phyloP scores from a whole-genome alignment of 306 rosid genomes.

The Casuarina glauca region DNA sequence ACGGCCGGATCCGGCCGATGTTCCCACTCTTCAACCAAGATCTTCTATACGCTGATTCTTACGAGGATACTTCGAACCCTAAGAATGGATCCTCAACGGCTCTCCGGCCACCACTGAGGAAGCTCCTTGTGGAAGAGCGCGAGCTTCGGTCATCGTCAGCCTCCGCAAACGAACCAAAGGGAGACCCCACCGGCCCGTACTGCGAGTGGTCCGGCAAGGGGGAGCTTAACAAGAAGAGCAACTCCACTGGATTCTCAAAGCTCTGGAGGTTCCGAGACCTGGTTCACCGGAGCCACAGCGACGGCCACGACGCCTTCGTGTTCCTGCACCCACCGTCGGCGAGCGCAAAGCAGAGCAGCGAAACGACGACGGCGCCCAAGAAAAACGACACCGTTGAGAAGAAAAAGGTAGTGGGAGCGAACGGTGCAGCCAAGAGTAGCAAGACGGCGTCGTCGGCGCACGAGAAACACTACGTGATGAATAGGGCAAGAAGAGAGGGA shows the following conservation, averaged over 20 bases:
- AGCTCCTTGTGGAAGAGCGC: slow-evolving; percentile 46
- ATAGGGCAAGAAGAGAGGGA: slow-evolving; percentile 58
- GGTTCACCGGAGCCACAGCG: slow-evolving; percentile 72
- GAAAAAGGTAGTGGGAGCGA: background rate
- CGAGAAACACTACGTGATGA: slow-evolving; percentile 64
- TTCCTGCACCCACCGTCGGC: slow-evolving; percentile 42
- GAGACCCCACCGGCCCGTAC: slow-evolving; percentile 44
- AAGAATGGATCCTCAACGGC: background rate
- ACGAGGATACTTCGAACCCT: slow-evolving; percentile 18
- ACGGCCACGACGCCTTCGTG: slow-evolving; percentile 77
- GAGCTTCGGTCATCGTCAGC: slow-evolving; percentile 16
- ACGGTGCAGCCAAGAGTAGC: background rate
- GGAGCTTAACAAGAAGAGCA: slow-evolving; percentile 57
- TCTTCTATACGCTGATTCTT: slow-evolving; percentile 43
- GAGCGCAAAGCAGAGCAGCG: background rate
- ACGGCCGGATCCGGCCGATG: slow-evolving; percentile 75
- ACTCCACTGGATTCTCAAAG: slow-evolving; percentile 80
- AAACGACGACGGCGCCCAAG: background rate
- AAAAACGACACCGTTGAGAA: slow-evolving; percentile 14
- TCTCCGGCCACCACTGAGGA: slow-evolving; percentile 49
- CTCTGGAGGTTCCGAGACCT: slow-evolving; percentile 67
- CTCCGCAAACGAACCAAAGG: slow-evolving; percentile 34
- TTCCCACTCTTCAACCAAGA: slow-evolving; percentile 63
- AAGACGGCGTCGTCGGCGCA: slow-evolving; percentile 53
- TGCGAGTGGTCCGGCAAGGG: slow-evolving; percentile 65